phyloP scores from a whole-genome alignment of 768 basidiomycete genomes.

The Boletus insuetus region DNA sequence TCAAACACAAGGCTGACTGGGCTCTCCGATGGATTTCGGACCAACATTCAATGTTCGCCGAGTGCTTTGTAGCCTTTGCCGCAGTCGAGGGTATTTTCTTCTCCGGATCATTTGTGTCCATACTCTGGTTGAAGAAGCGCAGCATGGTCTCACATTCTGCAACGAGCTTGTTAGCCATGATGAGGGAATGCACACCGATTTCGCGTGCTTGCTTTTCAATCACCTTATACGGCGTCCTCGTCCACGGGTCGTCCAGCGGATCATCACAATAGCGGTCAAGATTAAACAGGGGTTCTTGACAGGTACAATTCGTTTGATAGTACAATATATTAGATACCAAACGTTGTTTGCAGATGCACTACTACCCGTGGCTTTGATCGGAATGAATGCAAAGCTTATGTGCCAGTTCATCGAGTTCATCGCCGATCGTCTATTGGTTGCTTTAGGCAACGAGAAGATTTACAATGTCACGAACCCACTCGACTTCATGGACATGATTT shows the following conservation, averaged over 20 bases:
- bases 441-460: conserved; percentile 77
- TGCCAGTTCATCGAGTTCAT: conserved; percentile 90
- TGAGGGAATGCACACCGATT: conserved; percentile 96
- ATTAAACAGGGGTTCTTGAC: conserved; percentile 85
- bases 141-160: conserved; percentile 89
- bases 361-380: conserved; percentile 75
- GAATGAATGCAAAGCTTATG: conserved; percentile 90
- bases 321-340: neutral
- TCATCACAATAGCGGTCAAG: conserved; percentile 79
- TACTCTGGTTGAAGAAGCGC: conserved; percentile 97
- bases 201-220: conserved; percentile 85
- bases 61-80: conserved; percentile 89
- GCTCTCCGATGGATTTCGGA: conserved; percentile 91
- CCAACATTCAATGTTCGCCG: conserved; percentile 74
- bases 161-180: conserved; percentile 96
- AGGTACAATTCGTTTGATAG: conserved; percentile 39
- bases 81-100: conserved; percentile 98
- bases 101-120: conserved; percentile 87
- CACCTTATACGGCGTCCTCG: conserved; percentile 81
- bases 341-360: conserved; percentile 61
- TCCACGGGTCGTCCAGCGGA: conserved; percentile 64
- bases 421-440: conserved; percentile 81
- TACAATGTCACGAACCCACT: conserved; percentile 81
- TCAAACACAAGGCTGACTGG: conserved; percentile 94
- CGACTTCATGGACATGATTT: conserved; percentile 95